Percentiles rank a stretch among this genome's conserved stretches.
These are phyloP conservation scores for Acanthamoeba triangularis DNA, from an alignment of 208 protist genomes.

Conservation along the genomic window DNA sequence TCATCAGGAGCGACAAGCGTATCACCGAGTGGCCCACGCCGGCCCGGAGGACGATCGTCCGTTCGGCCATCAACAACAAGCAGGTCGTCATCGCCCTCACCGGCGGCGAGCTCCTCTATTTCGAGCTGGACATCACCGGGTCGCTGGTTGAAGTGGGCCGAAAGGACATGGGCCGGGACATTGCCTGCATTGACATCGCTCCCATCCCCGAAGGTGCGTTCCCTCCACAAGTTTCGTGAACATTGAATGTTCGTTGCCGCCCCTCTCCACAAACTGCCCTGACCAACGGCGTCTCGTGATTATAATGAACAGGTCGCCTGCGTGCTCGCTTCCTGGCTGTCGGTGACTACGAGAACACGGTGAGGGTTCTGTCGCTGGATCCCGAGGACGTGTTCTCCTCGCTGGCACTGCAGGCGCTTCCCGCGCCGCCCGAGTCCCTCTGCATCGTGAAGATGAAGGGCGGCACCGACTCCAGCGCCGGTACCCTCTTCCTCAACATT, in stretches of 20 bases:
- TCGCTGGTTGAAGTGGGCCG: conserved; percentile 90
- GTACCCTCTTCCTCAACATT: conserved; percentile 90
- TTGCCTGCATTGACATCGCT: conserved; percentile 90
- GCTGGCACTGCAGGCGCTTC: conserved; percentile 56
- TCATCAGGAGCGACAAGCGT: conserved; percentile 90
- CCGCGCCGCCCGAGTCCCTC: conserved; percentile 78
- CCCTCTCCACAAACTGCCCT: background rate
- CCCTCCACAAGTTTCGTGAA: background rate
- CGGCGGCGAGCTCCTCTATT: conserved; percentile 94
- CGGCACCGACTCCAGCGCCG: conserved; percentile 4
- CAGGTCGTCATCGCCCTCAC: conserved; percentile 92
- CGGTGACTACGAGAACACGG: conserved; percentile 84
- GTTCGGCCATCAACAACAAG: conserved; percentile 87
- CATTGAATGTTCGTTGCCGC: background rate
- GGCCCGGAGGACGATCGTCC: conserved; percentile 81
- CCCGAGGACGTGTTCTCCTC: conserved; percentile 81
- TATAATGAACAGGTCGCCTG: background rate
- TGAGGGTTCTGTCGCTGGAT: conserved; percentile 92
- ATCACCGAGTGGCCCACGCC: conserved; percentile 93
- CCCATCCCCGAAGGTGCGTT: conserved; percentile 87
- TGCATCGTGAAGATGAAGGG: conserved; percentile 80
- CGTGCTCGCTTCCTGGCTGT: conserved; percentile 78
- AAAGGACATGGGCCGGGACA: conserved; percentile 87
- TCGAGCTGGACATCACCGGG: conserved; percentile 93
- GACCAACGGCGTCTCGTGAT: background rate